Conservation (phyloP, 2,329 filamentous ascomycete species). For the Clarireedia sp. region DNA sequence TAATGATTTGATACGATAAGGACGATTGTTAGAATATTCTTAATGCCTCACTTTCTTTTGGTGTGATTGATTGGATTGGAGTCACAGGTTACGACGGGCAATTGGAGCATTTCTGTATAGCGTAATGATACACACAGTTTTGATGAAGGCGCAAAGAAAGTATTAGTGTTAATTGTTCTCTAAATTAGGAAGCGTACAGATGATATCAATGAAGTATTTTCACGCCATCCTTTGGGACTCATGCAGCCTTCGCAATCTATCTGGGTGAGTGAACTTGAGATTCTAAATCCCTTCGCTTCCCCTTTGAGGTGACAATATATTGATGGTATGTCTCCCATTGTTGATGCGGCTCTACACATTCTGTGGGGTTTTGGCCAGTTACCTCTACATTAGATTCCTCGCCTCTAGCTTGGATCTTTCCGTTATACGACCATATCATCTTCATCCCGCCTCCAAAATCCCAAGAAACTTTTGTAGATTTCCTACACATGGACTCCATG, state of each 20-base stretch:
- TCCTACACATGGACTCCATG: neutral
- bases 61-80: neutral
- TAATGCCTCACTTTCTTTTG: slow-evolving; percentile 2
- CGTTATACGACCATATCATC: neutral
- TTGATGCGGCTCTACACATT: too few species aligned
- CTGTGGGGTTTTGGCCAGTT: too few species aligned
- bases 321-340: too few species aligned
- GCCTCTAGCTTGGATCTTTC: neutral
- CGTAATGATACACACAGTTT: neutral
- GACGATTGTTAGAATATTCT: slow-evolving; percentile 1
- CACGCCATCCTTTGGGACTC: slow-evolving; percentile 1
- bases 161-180: slow-evolving; percentile 2
- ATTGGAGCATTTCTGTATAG: slow-evolving; percentile 2
- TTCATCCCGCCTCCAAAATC: neutral
- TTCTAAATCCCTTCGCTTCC: neutral
- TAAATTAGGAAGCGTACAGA: slow-evolving; percentile 16
- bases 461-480: neutral
- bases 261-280: neutral
- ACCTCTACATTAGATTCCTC: neutral
- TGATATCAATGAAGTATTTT: slow-evolving; percentile 25
- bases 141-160: slow-evolving; percentile 2
- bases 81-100: neutral
- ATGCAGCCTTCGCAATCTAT: slow-evolving; percentile 1
- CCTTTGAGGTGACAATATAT: neutral
- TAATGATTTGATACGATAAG: slow-evolving; percentile 20